A percentile compares a stretch with the other conserved stretches of the same genome.
Evolutionary conservation across 2,329 filamentous ascomycete species (phyloP).

Genomic region (Rhinocladiella similis): DNA sequence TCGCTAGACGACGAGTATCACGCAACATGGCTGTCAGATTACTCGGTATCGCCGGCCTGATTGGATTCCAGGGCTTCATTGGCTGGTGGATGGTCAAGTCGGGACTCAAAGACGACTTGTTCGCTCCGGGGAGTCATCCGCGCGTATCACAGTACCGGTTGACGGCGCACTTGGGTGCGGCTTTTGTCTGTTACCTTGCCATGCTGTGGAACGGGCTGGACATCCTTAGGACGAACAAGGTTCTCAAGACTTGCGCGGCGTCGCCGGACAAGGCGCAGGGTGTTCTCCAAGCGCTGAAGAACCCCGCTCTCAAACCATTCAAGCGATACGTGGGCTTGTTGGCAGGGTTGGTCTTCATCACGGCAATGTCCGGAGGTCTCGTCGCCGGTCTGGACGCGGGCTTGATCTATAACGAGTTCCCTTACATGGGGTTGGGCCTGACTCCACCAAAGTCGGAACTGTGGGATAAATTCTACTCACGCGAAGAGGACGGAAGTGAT

Average conservation of each 20-base stretch:
- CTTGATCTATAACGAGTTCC: constrained; percentile 98
- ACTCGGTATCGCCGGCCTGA: constrained; percentile 79
- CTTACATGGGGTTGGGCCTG: constrained; percentile 84
- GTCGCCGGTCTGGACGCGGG: constrained; percentile 95
- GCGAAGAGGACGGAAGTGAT: constrained; percentile 68
- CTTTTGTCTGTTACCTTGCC: constrained; percentile 88
- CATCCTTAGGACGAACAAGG: constrained; percentile 74
- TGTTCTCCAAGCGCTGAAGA: constrained; percentile 61
- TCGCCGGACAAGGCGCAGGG: constrained; percentile 47
- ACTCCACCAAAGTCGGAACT: constrained; percentile 81
- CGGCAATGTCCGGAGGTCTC: constrained; percentile 88
- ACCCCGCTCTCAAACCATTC: constrained; percentile 70
- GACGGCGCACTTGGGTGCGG: constrained; percentile 82
- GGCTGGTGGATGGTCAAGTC: constrained; percentile 99
- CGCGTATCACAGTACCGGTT: constrained; percentile 93
- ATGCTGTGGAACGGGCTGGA: constrained; percentile 90
- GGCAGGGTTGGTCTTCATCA: constrained; percentile 76
- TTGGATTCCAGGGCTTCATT: constrained; percentile 91
- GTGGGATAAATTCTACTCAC: constrained; percentile 81
- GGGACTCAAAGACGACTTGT: constrained; percentile 91
- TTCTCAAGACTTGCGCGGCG: constrained; percentile 62
- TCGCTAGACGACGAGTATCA: constrained; percentile 76
- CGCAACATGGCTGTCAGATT: constrained; percentile 75
- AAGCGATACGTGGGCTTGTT: constrained; percentile 71
- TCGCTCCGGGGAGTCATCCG: constrained; percentile 85